Evolutionary conservation across 164 flowering plant genomes (phyloP).

Genomic region (Berberis vulgaris): DNA sequence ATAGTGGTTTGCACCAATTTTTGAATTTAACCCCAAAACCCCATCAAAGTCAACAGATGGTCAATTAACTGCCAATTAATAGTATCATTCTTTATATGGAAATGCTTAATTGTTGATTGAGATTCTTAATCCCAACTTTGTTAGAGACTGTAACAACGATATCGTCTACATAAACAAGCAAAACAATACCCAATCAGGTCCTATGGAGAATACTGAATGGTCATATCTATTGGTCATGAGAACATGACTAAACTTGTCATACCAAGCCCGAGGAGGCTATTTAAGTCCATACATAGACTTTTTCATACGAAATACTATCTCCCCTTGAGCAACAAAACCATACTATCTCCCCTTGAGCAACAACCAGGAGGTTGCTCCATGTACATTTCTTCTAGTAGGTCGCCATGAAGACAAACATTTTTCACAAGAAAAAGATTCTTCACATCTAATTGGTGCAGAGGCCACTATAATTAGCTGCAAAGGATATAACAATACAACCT

Average conservation of each 20-base stretch:
- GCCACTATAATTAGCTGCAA: not conserved
- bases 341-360: not conserved
- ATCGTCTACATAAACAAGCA: not conserved
- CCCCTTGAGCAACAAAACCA: not conserved
- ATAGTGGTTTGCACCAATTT: too few species aligned
- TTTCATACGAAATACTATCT: too few species aligned
- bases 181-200: not conserved
- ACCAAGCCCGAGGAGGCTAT: not conserved
- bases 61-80: too few species aligned
- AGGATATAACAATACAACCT: not conserved
- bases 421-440: too few species aligned
- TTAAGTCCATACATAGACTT: not conserved
- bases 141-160: not conserved
- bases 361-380: not conserved
- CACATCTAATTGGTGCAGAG: not conserved
- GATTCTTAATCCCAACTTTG: not conserved
- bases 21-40: too few species aligned
- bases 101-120: not conserved
- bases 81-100: not conserved
- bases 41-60: too few species aligned
- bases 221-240: not conserved
- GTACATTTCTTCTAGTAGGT: slow-evolving; percentile 10
- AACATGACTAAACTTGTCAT: not conserved
- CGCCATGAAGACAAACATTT: not conserved
- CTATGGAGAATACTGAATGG: not conserved